These are phyloP conservation scores for Macadamia tetraphylla DNA, from an alignment of 164 flowering plant species.

Conservation along the genomic window DNA sequence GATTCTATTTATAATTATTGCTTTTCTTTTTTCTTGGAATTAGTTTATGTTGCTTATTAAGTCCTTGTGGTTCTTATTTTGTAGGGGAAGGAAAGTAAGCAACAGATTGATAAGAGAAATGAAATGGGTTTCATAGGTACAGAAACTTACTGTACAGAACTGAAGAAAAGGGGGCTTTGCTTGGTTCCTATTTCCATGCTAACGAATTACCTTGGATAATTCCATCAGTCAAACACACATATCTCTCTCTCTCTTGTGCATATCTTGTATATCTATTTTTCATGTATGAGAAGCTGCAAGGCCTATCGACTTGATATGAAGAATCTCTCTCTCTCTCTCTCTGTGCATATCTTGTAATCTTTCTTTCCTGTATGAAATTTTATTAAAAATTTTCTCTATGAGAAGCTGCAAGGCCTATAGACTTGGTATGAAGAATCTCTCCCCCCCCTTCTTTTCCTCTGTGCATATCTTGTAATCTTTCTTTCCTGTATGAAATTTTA, in stretches of 20 bases:
- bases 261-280: no score
- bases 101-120: conserved; percentile 17
- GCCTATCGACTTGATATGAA: no score
- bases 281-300: no score
- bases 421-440: no score
- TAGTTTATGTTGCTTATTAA: not conserved
- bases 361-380: no score
- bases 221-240: not conserved
- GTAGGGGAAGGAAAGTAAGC: conserved; percentile 22
- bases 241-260: not conserved
- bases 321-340: no score
- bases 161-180: conserved; percentile 13
- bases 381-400: no score
- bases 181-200: not conserved
- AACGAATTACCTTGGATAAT: not conserved
- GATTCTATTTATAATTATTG: not conserved
- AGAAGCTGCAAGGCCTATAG: no score
- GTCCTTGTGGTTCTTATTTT: conserved; percentile 7
- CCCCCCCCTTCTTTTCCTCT: no score
- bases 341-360: no score
- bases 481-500: no score
- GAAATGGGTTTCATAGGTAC: conserved; percentile 11
- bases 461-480: no score
- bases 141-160: conserved; percentile 18
- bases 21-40: not conserved